Conservation (phyloP, 129 eudicot species). For the Flaveria robusta region DNA sequence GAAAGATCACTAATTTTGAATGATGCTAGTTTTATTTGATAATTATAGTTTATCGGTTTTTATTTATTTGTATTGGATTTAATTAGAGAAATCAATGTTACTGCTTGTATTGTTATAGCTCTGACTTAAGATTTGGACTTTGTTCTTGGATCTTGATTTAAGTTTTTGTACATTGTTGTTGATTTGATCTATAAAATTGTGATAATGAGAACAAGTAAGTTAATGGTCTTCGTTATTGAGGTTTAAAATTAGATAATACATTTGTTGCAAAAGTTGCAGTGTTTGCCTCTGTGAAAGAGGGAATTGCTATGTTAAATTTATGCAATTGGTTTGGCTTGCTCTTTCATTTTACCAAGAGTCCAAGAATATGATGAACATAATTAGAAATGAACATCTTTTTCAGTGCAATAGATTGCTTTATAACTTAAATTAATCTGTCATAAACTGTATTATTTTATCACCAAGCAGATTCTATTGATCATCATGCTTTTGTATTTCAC, state of each 20-base stretch:
- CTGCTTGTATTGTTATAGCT: background rate
- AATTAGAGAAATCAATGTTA: background rate
- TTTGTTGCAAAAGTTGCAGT: background rate
- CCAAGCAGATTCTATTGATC: background rate
- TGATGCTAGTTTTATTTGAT: conserved; percentile 6
- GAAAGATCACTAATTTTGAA: background rate
- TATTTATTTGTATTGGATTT: background rate
- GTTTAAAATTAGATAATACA: background rate
- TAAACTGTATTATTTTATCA: background rate
- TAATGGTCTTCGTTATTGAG: background rate
- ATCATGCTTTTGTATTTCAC: too few relatives aligned
- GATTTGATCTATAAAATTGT: background rate
- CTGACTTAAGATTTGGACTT: background rate
- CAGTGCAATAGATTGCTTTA: background rate
- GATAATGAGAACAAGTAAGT: too few relatives aligned
- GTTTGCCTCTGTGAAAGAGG: background rate
- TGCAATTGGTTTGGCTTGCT: background rate
- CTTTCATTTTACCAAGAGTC: background rate
- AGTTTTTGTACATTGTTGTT: background rate
- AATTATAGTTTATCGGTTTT: background rate
- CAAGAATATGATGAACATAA: background rate
- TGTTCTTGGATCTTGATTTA: background rate
- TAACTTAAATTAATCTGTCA: background rate
- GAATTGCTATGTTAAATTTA: background rate
- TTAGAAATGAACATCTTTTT: background rate